Evolutionary conservation across 129 eudicot species (phyloP), one percentile per base, ranked within the genome.

Genomic region (Cynara cardunculus): DNA sequence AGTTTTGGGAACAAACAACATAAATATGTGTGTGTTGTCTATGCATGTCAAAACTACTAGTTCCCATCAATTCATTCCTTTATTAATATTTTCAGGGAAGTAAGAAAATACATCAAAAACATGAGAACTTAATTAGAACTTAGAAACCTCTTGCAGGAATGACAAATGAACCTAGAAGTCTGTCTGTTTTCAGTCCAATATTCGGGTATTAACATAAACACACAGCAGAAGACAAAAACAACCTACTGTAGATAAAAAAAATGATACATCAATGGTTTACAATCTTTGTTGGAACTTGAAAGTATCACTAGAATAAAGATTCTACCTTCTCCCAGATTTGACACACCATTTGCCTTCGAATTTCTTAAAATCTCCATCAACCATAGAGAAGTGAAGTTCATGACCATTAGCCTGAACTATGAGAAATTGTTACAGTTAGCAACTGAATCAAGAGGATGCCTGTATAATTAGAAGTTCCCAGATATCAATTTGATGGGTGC

Each of bases 321-420:
- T 69, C 71, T 88, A 94, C 99, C 97, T 91, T 85, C 81, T 87
- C 28, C 80, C 82, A 65, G 94, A 76, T 84, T 84, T 92, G 70
- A 92, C 87, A 13, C 87, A 87, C 99, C 99, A 94, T 77, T 94
- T 94, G 71, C 99, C 99, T 90, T 94, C 99, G 66, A 94, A 94
- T 82, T 94, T 94, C 96, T 94, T 94, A 84, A 94, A 94, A 85
- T 94, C 99, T 72, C 99, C 99, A 87, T 92, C 99, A 73, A 94
- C 97, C 99, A 94, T 89, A 65, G 90, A 90, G 75, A 94, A 94
- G 80, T 85, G 96, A 79, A 94, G 99, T 84, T 94, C 99, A 62
- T 91, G 91, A 46, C 92, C 94, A 72, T 87, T 83, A 34, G 91
- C 89, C 99, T 94, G 88, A 86, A 85, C 89, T 74, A 82, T 24